Percentiles rank a stretch among this genome's conserved stretches.
Evolutionary conservation across 768 basidiomycete species (phyloP).

Genomic region (Cyclocybe cylindracea): DNA sequence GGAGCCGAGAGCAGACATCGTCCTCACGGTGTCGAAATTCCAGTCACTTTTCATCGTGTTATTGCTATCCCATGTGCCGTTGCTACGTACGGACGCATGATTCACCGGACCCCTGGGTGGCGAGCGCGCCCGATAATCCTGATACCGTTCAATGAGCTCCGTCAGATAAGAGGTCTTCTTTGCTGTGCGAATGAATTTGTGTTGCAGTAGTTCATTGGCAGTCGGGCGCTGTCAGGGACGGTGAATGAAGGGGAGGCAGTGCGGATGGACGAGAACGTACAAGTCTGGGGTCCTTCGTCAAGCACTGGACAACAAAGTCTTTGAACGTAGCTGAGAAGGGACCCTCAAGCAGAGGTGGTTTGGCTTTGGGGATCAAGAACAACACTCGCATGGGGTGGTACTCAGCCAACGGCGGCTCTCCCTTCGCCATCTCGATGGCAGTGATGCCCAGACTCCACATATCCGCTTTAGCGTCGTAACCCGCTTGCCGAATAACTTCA

Average conservation of each 20-base stretch:
- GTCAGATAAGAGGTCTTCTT: constrained; percentile 81
- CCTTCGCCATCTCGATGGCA: constrained; percentile 97
- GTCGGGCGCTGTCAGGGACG: constrained; percentile 69
- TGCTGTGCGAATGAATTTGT: constrained; percentile 87
- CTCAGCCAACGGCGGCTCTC: constrained; percentile 94
- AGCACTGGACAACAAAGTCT: constrained; percentile 86
- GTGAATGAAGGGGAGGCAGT: constrained; percentile 4
- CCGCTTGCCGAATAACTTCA: constrained; percentile 95
- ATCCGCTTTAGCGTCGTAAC: constrained; percentile 95
- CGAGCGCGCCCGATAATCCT: constrained; percentile 69
- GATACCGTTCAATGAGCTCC: constrained; percentile 86
- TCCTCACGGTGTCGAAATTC: constrained; percentile 90
- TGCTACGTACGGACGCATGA: constrained; percentile 60
- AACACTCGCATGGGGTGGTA: constrained; percentile 99
- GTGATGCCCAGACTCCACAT: constrained; percentile 99
- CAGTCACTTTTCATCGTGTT: constrained; percentile 88
- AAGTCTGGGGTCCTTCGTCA: constrained; percentile 87
- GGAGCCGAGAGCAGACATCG: constrained; percentile 74
- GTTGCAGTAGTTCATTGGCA: constrained; percentile 90
- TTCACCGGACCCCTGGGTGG: constrained; percentile 59
- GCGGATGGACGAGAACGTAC: constrained; percentile 42
- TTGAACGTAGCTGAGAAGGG: constrained; percentile 85
- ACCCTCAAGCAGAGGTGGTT: constrained; percentile 88
- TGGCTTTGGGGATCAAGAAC: constrained; percentile 96
- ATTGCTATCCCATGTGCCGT: constrained; percentile 65